Evolutionary conservation across 345 rosid genomes (phyloP).

Genomic region (Gossypium turneri): DNA sequence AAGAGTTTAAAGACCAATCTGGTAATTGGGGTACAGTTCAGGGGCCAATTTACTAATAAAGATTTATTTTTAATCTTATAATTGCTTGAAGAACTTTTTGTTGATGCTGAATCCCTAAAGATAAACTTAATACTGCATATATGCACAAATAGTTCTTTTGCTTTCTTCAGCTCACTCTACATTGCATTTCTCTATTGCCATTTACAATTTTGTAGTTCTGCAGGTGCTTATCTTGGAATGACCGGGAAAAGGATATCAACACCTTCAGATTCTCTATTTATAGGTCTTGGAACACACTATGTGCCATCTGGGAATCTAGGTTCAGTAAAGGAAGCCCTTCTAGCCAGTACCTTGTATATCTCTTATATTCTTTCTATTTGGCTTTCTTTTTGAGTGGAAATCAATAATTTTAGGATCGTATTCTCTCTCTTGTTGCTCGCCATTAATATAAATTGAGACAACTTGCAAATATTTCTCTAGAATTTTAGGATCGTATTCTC

Average conservation of each 20-base stretch:
- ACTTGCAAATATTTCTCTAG: background rate
- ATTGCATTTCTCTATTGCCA: background rate
- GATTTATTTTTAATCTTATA: background rate
- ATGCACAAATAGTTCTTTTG: background rate
- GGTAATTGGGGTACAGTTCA: no score
- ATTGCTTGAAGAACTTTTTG: background rate
- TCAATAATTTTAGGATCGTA: background rate
- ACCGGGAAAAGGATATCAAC: slow-evolving; percentile 84
- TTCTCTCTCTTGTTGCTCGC: background rate
- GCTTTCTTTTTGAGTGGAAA: background rate
- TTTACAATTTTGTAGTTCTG: slow-evolving; percentile 14
- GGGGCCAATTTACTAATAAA: no score
- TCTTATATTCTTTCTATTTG: slow-evolving; percentile 1
- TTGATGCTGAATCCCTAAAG: background rate
- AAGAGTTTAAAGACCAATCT: no score
- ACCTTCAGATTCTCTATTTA: slow-evolving; percentile 78
- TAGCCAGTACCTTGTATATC: slow-evolving; percentile 57
- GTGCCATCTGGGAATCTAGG: slow-evolving; percentile 66
- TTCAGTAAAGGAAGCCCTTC: slow-evolving; percentile 67
- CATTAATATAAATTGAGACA: background rate
- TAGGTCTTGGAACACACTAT: slow-evolving; percentile 82
- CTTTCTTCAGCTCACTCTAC: background rate
- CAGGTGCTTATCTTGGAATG: slow-evolving; percentile 92
- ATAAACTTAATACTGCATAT: background rate
- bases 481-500: no score